Conservation (phyloP, 1,139 yeast genomes). For the Hemisphaericaspora xylanilytica region DNA sequence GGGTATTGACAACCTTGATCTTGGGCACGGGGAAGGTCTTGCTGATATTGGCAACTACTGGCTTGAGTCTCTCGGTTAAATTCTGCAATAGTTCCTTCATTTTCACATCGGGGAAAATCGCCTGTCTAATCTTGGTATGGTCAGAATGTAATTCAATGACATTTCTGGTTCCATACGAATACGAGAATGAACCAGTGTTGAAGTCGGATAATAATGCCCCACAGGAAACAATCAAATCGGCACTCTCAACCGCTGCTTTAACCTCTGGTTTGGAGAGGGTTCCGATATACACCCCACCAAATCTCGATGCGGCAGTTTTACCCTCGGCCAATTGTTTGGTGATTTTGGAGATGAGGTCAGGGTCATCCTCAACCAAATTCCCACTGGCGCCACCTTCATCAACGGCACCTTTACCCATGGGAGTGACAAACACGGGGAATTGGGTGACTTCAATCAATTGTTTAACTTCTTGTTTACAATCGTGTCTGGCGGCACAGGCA, state of each 20-base stretch:
- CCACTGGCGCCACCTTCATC: constrained; percentile 54
- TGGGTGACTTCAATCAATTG: constrained; percentile 65
- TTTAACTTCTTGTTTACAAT: constrained; percentile 59
- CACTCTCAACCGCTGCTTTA: constrained; percentile 68
- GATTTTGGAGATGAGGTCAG: constrained; percentile 24
- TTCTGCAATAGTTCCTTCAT: constrained; percentile 67
- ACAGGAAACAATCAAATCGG: constrained; percentile 74
- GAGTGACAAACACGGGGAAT: constrained; percentile 83
- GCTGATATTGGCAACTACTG: constrained; percentile 34
- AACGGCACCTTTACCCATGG: constrained; percentile 85
- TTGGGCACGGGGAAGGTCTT: constrained; percentile 48
- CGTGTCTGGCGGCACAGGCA: constrained; percentile 84
- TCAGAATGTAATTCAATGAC: constrained; percentile 89
- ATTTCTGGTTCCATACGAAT: constrained; percentile 75
- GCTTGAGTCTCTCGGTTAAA: constrained; percentile 38
- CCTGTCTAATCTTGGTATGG: constrained; percentile 72
- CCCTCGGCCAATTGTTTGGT: constrained; percentile 24
- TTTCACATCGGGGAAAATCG: constrained; percentile 73
- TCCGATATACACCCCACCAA: constrained; percentile 87
- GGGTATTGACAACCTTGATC: constrained; percentile 33
- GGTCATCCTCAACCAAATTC: constrained; percentile 26
- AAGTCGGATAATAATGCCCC: constrained; percentile 86
- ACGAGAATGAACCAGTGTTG: constrained; percentile 87
- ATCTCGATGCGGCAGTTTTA: constrained; percentile 52
- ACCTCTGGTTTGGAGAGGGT: constrained; percentile 74